These are phyloP conservation scores for Phaeolepiota aurea DNA, from an alignment of 768 basidiomycete species.

Conservation along the genomic window DNA sequence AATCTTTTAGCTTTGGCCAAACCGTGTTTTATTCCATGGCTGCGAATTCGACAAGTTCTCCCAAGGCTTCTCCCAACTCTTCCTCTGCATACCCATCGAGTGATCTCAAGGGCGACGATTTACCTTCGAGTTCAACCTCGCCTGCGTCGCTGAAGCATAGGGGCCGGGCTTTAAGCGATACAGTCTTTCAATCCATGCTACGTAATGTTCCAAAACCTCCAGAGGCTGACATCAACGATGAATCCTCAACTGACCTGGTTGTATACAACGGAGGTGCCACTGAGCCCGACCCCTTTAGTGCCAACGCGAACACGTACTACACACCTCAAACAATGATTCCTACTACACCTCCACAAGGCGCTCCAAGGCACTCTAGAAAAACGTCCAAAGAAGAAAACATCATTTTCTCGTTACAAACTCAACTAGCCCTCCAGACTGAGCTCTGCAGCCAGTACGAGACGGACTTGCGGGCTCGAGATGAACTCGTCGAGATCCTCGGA, in stretches of 20 bases:
- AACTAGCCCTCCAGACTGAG: slow-evolving; percentile 68
- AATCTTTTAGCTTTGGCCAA: slow-evolving; percentile 64
- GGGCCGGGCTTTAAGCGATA: slow-evolving; percentile 53
- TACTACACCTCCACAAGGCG: slow-evolving; percentile 47
- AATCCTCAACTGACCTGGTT: slow-evolving; percentile 36
- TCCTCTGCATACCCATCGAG: slow-evolving; percentile 21
- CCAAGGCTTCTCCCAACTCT: slow-evolving; percentile 13
- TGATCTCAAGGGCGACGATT: slow-evolving; percentile 18
- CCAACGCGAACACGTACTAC: slow-evolving; percentile 68
- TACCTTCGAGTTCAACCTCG: slow-evolving; percentile 7
- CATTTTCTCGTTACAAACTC: slow-evolving; percentile 67
- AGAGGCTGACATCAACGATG: slow-evolving; percentile 61
- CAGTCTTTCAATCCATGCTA: slow-evolving; percentile 52
- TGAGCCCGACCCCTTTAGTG: slow-evolving; percentile 69
- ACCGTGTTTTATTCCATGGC: slow-evolving; percentile 50
- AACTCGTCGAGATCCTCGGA: slow-evolving; percentile 55
- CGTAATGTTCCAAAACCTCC: slow-evolving; percentile 33
- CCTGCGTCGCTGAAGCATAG: slow-evolving; percentile 29
- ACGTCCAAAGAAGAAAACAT: slow-evolving; percentile 65
- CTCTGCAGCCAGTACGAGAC: slow-evolving; percentile 70
- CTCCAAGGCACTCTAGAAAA: slow-evolving; percentile 38
- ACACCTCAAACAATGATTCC: slow-evolving; percentile 70
- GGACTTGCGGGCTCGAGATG: slow-evolving; percentile 67
- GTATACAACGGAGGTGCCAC: slow-evolving; percentile 30
- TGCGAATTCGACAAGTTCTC: slow-evolving; percentile 12